Percentiles rank a stretch among this genome's conserved stretches.
Conservation (phyloP, 2,329 filamentous ascomycete species). For the Paecilomyces variotii region DNA sequence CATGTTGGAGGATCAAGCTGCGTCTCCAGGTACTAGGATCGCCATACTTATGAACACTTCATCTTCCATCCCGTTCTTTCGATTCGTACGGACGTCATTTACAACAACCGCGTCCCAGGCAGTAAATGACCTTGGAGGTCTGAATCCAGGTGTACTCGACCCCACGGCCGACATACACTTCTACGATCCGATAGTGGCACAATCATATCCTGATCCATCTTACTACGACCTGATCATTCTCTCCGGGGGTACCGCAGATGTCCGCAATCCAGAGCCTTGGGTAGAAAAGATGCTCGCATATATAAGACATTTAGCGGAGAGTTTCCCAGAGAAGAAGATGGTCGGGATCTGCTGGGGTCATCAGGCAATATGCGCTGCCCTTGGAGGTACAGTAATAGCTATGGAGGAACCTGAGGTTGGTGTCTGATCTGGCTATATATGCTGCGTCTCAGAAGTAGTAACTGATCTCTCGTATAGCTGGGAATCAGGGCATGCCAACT, state of each 20-base stretch:
- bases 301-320: conserved; percentile 23
- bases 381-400: conserved; percentile 27
- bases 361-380: conserved; percentile 32
- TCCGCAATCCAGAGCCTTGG: conserved; percentile 31
- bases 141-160: background rate
- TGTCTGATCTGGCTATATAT: conserved; percentile 11
- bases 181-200: conserved; percentile 18
- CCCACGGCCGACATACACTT: conserved; percentile 11
- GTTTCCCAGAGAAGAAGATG: conserved; percentile 25
- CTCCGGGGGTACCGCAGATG: conserved; percentile 34
- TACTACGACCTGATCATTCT: conserved; percentile 38
- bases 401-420: background rate
- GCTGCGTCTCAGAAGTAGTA: conserved; percentile 5
- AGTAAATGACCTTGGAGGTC: background rate
- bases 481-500: conserved; percentile 22
- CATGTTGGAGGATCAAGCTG: background rate
- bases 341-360: conserved; percentile 40
- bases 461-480: conserved; percentile 27
- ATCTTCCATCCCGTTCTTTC: background rate
- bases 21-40: background rate
- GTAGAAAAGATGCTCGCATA: conserved; percentile 36
- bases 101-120: background rate
- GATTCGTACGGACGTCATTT: background rate
- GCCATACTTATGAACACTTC: background rate
- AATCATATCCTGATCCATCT: conserved; percentile 25